These are phyloP conservation scores for Collybia mongolica DNA, from an alignment of 768 basidiomycete species.

Conservation along the genomic window DNA sequence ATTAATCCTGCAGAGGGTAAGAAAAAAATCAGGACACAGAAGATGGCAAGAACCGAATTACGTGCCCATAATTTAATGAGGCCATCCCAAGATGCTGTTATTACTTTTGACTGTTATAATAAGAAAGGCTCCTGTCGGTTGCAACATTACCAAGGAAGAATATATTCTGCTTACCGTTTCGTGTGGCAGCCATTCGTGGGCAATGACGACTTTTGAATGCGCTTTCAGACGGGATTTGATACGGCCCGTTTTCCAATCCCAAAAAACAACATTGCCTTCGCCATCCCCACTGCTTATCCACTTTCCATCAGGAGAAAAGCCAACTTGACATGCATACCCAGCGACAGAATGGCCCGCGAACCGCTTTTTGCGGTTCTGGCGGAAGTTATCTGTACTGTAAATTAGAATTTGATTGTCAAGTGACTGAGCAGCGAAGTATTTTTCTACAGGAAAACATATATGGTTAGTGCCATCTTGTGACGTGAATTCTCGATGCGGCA, in stretches of 20 bases:
- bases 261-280: conserved; percentile 93
- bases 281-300: conserved; percentile 98
- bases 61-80: conserved; percentile 96
- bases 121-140: conserved; percentile 8
- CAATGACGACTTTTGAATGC: conserved; percentile 95
- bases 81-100: conserved; percentile 98
- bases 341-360: conserved; percentile 97
- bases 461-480: conserved; percentile 6
- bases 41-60: conserved; percentile 13
- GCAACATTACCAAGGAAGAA: conserved; percentile 31
- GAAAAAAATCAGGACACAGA: conserved; percentile 10
- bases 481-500: conserved; percentile 29
- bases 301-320: conserved; percentile 97
- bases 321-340: conserved; percentile 95
- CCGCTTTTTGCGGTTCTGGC: conserved; percentile 97
- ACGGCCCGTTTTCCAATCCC: conserved; percentile 99
- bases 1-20: conserved; percentile 35
- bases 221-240: conserved; percentile 89
- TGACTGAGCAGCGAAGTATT: conserved; percentile 97
- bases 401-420: conserved; percentile 98
- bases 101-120: conserved; percentile 79
- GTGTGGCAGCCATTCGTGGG: conserved; percentile 97
- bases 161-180: conserved; percentile 81
- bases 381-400: conserved; percentile 97
- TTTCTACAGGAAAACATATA: conserved; percentile 45